A percentile compares a stretch with the other conserved stretches of the same genome.
Conservation (phyloP, 805 yeast genomes). For the Metschnikowia koreensis region DNA sequence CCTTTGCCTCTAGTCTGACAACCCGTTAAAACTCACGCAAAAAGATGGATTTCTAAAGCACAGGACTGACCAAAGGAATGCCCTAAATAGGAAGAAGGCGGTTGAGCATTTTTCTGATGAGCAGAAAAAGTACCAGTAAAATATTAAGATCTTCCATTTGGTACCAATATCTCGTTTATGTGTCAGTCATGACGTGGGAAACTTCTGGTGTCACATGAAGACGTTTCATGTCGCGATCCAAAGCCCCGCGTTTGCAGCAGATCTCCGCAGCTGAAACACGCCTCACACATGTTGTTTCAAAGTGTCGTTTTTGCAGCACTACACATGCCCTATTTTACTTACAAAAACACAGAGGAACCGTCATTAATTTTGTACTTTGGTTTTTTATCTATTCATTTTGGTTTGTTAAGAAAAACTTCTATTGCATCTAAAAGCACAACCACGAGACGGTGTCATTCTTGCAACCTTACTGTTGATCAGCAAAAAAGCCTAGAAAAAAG, state of each 20-base stretch:
- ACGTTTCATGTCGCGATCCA: conserved; percentile 2
- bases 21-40: too few species aligned
- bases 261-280: conserved; percentile 8
- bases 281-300: conserved; percentile 7
- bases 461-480: too few species aligned
- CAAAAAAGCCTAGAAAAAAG: neutral
- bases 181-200: neutral
- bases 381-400: neutral
- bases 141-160: too few species aligned
- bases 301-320: conserved; percentile 5
- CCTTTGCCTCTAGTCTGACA: too few species aligned
- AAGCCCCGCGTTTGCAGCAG: conserved; percentile 1
- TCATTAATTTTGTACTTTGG: too few species aligned
- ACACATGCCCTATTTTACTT: neutral
- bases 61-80: too few species aligned
- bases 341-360: conserved; percentile 2
- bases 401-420: neutral
- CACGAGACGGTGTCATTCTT: too few species aligned
- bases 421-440: neutral
- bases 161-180: neutral
- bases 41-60: too few species aligned
- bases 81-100: too few species aligned
- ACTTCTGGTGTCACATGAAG: neutral
- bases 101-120: too few species aligned
- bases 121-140: too few species aligned